Evolutionary conservation across 1,284 basidiomycete genomes (phyloP).

Genomic region (Sanghuangporus baumii): DNA sequence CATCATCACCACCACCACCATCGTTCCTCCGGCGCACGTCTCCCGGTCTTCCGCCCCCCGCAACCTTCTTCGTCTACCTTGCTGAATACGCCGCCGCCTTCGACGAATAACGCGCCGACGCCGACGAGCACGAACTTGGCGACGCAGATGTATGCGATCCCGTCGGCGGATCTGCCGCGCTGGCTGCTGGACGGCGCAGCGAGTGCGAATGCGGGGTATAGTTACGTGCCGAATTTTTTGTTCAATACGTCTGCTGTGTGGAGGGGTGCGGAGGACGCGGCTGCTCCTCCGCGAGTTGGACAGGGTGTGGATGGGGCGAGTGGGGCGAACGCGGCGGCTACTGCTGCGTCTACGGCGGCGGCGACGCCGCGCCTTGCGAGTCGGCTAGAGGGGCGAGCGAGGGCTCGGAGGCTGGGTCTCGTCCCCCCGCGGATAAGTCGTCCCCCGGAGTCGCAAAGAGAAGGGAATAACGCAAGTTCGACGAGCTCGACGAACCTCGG

Average conservation of each 20-base stretch:
- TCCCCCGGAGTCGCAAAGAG: not conserved
- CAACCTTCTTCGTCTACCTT: not conserved
- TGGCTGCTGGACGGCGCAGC: not conserved
- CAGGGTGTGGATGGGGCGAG: not conserved
- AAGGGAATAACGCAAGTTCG: not conserved
- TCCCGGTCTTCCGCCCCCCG: conserved; percentile 8
- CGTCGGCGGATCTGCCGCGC: not conserved
- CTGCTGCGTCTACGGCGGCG: no score
- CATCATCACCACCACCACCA: conserved; percentile 18
- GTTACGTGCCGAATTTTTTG: conserved; percentile 12
- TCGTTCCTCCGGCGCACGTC: conserved; percentile 17
- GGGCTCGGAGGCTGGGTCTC: not conserved
- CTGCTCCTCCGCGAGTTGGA: not conserved
- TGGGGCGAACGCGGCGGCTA: not conserved
- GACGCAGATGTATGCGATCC: not conserved
- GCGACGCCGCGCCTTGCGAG: not conserved
- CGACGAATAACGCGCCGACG: not conserved
- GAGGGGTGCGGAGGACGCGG: not conserved
- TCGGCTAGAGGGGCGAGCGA: not conserved
- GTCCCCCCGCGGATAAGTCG: not conserved
- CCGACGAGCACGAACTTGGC: not conserved
- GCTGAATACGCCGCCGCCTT: no score
- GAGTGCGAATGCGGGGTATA: not conserved
- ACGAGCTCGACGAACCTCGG: not conserved
- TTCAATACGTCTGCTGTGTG: not conserved